Evolutionary conservation across 148 eudicot species (phyloP).

Genomic region (Vaccinium corymbosum): DNA sequence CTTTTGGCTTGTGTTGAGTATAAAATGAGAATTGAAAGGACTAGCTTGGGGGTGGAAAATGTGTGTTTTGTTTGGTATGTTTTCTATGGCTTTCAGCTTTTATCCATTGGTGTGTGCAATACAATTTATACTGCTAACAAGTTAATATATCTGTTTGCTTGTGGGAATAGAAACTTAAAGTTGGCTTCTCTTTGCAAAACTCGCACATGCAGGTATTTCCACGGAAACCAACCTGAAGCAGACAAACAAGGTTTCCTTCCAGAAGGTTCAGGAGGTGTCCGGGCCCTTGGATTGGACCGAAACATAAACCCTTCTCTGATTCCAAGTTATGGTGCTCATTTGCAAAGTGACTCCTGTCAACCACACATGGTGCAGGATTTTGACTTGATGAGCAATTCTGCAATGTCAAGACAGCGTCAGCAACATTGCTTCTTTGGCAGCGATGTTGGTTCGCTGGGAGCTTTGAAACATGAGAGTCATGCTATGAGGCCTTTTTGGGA

Average conservation of each 20-base stretch:
- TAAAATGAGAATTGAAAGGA: not conserved
- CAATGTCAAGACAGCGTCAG: conserved; percentile 31
- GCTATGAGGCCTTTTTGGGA: conserved; percentile 42
- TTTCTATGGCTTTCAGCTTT: not conserved
- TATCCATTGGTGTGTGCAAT: not conserved
- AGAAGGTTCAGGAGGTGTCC: conserved; percentile 30
- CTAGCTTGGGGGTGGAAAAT: not conserved
- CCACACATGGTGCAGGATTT: conserved; percentile 24
- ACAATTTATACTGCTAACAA: not conserved
- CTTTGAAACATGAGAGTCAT: conserved; percentile 38
- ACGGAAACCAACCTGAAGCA: conserved; percentile 31
- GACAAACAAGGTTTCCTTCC: conserved; percentile 32
- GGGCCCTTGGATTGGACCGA: conserved; percentile 23
- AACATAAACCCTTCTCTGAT: conserved; percentile 22
- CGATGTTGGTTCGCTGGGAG: conserved; percentile 23
- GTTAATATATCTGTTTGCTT: not conserved
- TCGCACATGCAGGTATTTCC: conserved; percentile 30
- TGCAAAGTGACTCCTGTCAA: conserved; percentile 24
- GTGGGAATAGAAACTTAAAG: not conserved
- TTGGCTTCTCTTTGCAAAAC: not conserved
- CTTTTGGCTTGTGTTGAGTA: not conserved
- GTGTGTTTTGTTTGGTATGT: not conserved
- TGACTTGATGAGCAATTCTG: conserved; percentile 24
- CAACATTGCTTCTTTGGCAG: conserved; percentile 48
- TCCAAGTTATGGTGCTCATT: conserved; percentile 27